phyloP scores from a whole-genome alignment of 2,329 filamentous ascomycete genomes.

The Cytospora mali region DNA sequence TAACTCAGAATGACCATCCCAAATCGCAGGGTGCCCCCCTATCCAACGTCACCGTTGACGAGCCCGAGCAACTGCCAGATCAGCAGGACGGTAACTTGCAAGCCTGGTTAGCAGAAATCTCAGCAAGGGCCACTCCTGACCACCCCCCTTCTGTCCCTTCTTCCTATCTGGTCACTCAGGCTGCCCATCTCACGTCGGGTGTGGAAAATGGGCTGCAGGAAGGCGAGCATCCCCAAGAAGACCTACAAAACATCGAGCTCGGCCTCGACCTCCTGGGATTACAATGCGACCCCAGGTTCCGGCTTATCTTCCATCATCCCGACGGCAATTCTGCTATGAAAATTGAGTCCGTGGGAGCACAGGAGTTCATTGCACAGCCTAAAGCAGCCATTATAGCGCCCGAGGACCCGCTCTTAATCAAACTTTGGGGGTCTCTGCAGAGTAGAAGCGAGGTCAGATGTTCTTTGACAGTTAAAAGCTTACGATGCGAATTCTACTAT shows the following conservation, averaged over 20 bases:
- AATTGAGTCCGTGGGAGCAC: not conserved
- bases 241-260: not conserved
- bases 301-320: not conserved
- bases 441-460: not conserved
- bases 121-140: no score
- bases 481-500: not conserved
- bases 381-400: not conserved
- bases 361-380: not conserved
- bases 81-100: no score
- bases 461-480: not conserved
- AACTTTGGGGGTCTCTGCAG: not conserved
- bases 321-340: not conserved
- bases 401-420: not conserved
- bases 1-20: no score
- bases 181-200: no score
- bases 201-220: no score
- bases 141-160: no score
- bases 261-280: not conserved
- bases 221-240: not conserved
- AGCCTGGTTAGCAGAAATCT: no score
- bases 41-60: no score
- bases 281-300: not conserved
- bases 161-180: no score
- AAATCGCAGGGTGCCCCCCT: no score
- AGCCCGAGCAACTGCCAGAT: no score